These are phyloP conservation scores for Candida krabiensis DNA, from an alignment of 805 yeast genomes.

Conservation along the genomic window DNA sequence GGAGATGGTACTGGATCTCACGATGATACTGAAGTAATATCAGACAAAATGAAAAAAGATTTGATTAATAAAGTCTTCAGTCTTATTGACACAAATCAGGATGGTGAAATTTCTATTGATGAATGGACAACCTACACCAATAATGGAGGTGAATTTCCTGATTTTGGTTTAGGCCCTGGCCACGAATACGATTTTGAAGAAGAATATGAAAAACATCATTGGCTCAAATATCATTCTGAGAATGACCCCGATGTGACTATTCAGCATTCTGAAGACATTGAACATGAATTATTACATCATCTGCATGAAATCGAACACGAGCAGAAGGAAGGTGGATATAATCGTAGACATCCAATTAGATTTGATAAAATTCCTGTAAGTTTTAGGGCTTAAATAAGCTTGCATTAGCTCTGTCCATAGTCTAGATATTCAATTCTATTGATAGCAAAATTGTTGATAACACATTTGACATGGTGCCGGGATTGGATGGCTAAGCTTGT, in stretches of 20 bases:
- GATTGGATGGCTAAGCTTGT: constrained; percentile 28
- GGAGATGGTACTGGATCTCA: constrained; percentile 90
- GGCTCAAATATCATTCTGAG: constrained; percentile 77
- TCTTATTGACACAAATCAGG: constrained; percentile 64
- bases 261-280: constrained; percentile 86
- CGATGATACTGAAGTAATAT: constrained; percentile 59
- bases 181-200: constrained; percentile 92
- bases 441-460: constrained; percentile 40
- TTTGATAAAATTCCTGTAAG: constrained; percentile 21
- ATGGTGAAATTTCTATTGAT: constrained; percentile 60
- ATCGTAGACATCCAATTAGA: constrained; percentile 19
- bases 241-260: constrained; percentile 78
- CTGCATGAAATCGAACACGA: constrained; percentile 77
- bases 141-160: constrained; percentile 77
- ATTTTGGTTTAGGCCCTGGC: constrained; percentile 82
- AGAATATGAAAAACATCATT: constrained; percentile 93
- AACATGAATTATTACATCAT: constrained; percentile 82
- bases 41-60: constrained; percentile 52
- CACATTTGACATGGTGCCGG: constrained; percentile 38
- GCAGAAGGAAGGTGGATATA: constrained; percentile 19
- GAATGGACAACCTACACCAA: constrained; percentile 68
- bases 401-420: not conserved
- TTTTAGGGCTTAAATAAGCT: constrained; percentile 12
- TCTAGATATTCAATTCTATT: not conserved
- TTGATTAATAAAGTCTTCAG: constrained; percentile 57